These are phyloP conservation scores for Kuraishia borneana DNA, from an alignment of 805 yeast species.

Conservation along the genomic window DNA sequence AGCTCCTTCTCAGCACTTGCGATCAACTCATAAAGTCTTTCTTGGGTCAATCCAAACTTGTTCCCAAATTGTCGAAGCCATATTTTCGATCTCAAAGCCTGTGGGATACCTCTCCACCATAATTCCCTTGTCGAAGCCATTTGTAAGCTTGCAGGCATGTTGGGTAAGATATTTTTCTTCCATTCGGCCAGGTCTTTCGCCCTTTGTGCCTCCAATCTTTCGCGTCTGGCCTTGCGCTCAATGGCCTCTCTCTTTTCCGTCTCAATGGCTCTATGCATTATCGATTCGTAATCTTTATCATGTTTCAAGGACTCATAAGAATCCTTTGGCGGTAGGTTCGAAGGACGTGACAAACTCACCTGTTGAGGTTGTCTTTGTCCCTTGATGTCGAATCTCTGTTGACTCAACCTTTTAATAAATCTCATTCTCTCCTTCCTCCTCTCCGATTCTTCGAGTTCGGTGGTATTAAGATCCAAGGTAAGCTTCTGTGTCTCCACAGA, in stretches of 20 bases:
- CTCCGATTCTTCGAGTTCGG: neutral
- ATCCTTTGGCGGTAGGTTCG: constrained; percentile 57
- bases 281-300: constrained; percentile 34
- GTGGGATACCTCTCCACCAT: constrained; percentile 54
- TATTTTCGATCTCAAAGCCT: constrained; percentile 26
- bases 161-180: constrained; percentile 25
- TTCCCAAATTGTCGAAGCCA: constrained; percentile 40
- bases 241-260: constrained; percentile 24
- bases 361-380: constrained; percentile 3
- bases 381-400: constrained; percentile 3
- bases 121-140: constrained; percentile 34
- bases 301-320: constrained; percentile 42
- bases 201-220: constrained; percentile 20
- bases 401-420: constrained; percentile 4
- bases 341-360: constrained; percentile 38
- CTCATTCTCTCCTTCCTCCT: neutral
- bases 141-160: constrained; percentile 21
- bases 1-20: neutral
- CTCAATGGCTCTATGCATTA: constrained; percentile 29
- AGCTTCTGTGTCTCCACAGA: neutral
- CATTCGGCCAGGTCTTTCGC: constrained; percentile 29
- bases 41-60: constrained; percentile 10
- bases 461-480: neutral
- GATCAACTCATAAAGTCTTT: neutral
- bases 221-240: constrained; percentile 18